Conservation (phyloP, 2,329 filamentous ascomycete species). For the Apiospora saccharicola region DNA sequence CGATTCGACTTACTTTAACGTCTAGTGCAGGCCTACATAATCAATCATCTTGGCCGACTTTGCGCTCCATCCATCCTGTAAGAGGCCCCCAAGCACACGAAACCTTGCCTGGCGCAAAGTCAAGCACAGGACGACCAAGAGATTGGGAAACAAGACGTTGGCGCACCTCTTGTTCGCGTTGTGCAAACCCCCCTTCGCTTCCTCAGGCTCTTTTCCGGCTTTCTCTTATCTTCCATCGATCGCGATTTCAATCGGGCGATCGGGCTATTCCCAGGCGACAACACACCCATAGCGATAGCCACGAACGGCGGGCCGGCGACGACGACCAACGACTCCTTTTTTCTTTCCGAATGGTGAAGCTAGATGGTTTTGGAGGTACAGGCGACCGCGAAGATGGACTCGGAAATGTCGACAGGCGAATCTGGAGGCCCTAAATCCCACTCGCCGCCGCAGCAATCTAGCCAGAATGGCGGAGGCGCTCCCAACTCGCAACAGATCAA, state of each 20-base stretch:
- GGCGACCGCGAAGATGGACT: slow-evolving; percentile 21
- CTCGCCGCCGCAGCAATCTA: slow-evolving; percentile 18
- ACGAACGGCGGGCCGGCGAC: slow-evolving; percentile 18
- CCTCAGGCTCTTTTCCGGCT: neutral
- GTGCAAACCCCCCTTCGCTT: slow-evolving; percentile 10
- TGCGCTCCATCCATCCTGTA: slow-evolving; percentile 8
- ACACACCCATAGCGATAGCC: neutral
- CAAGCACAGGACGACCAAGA: slow-evolving; percentile 14
- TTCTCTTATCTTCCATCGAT: slow-evolving; percentile 11
- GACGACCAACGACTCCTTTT: neutral
- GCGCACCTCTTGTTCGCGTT: slow-evolving; percentile 9
- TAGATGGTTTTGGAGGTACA: slow-evolving; percentile 13
- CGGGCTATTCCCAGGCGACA: neutral
- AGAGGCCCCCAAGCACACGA: slow-evolving; percentile 20
- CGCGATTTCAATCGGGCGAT: slow-evolving; percentile 16
- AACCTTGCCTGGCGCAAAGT: slow-evolving; percentile 21
- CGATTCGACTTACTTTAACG: slow-evolving; percentile 16
- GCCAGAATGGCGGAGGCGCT: slow-evolving; percentile 12
- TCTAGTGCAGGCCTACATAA: slow-evolving; percentile 20
- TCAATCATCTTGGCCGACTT: slow-evolving; percentile 16
- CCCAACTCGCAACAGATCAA: slow-evolving; percentile 14
- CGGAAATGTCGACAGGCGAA: slow-evolving; percentile 16
- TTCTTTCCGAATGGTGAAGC: slow-evolving; percentile 13
- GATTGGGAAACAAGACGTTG: slow-evolving; percentile 6
- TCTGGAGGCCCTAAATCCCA: slow-evolving; percentile 18